Evolutionary conservation across 495 filamentous ascomycete genomes (phyloP), one percentile per base, ranked within the genome.

Genomic region (Daldinia loculata): DNA sequence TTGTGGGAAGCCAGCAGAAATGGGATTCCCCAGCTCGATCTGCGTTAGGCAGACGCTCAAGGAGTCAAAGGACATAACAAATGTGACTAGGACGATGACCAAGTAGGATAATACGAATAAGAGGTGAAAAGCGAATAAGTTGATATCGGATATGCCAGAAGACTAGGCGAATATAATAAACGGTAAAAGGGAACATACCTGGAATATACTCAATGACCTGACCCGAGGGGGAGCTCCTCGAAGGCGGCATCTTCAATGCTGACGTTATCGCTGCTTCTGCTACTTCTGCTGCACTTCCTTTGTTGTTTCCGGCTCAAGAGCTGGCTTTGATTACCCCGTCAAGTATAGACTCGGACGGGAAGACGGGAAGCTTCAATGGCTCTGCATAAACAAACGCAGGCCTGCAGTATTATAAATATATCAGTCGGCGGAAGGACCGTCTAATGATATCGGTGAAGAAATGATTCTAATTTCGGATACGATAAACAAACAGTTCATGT

Each of bases 191-290:
- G 8, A 6, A 73, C 80, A 34, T 83, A 88, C 86, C 85, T 67
- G 84, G 85, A 70, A 88, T 87, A 75, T 86, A 87, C 77, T 88
- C 85, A 56, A 87, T 82, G 62, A 88, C 79, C 72, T 86, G 85
- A 38, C 85, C 86, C 69, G 84, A 75, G 57, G 84, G 83, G 63
- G 79, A 66, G 70, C 72, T 68, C 36, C 78, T 77, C 26, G 77
- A 75, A 75, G 83, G 83, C 50, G 80, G 73, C 82, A 84, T 84
- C 32, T 55, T 74, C 67, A 63, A 60, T 68, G 76, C 56, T 61
- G 17, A 53, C 30, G 38, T 29, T 55, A 36, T 58, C 14, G 67
- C 22, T 56, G 48, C 48, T 66, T 45, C 67, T 48, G 2, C 43
- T 48, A 8, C 4, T 48, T 48, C 43, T 60, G 30, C 56, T 61